Evolutionary conservation across 1,139 yeast genomes (phyloP), one percentile per base, ranked within the genome.

Genomic region (Geotrichum klebahnii): DNA sequence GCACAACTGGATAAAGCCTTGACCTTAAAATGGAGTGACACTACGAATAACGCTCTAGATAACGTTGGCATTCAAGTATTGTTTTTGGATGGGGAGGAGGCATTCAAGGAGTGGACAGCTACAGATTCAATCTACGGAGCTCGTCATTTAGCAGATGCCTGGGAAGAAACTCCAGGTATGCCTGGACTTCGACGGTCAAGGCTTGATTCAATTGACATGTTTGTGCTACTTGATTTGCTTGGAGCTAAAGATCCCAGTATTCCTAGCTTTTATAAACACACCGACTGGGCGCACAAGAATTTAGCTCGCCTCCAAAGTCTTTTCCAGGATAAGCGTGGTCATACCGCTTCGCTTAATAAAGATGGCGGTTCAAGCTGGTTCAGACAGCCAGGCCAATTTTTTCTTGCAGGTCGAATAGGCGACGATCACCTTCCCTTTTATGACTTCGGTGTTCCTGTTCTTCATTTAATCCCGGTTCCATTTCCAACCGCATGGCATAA

Each of bases 61-160:
- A 60, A 61, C 10, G 51, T 63, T 1, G 80, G 80, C 0, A 52
- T 78, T 3, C 79, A 76, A 54, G 61, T 79, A 6, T 64, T 79
- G 0, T 78, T 79, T 57, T 76, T 78, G 51, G 83, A 79, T 56
- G 83, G 84, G 2, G 83, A 79, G 57, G 83, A 79, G 56, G 82
- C 84, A 0, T 59, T 77, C 22, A 63, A 65, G 2, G 61, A 67
- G 12, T 79, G 84, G 84, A 61, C 74, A 0, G 69, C 66, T 8
- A 61, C 66, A 0, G 83, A 79, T 55, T 78, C 82, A 0, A 67
- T 77, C 2, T 79, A 79, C 57, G 84, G 83, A 0, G 74, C 83
- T 0, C 68, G 74, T 16, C 76, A 76, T 54, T 59, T 78, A 36
- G 81, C 80, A 0, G 55, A 60, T 1, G 53, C 59, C 35, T 73